These are phyloP conservation scores for Starmerella potacharoeniae DNA, from an alignment of 805 yeast genomes.

Conservation along the genomic window DNA sequence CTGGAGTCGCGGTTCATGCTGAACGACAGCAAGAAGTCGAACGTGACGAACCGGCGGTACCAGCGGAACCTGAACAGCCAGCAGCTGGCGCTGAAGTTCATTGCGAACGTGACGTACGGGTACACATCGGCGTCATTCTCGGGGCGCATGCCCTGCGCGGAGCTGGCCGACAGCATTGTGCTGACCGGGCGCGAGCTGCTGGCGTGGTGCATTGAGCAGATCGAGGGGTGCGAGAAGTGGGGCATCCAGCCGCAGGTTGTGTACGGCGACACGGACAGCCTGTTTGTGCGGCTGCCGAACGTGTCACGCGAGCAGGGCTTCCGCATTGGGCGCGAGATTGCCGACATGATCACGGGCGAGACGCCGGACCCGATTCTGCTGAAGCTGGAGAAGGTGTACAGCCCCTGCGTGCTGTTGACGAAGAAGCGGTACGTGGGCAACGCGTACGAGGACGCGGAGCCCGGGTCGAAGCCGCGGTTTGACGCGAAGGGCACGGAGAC, in stretches of 20 bases:
- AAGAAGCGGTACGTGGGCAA: conserved; percentile 90
- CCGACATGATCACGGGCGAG: conserved; percentile 45
- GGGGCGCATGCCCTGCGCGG: conserved; percentile 95
- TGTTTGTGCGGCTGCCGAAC: conserved; percentile 86
- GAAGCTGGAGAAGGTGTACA: conserved; percentile 87
- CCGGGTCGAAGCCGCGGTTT: conserved; percentile 49
- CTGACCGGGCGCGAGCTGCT: conserved; percentile 81
- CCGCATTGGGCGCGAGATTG: conserved; percentile 57
- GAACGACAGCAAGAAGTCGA: conserved; percentile 34
- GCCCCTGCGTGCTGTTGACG: conserved; percentile 69
- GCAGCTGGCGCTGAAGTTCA: conserved; percentile 76
- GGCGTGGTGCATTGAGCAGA: conserved; percentile 53
- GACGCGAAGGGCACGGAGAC: conserved; percentile 98
- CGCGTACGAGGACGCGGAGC: conserved; percentile 46
- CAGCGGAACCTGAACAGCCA: conserved; percentile 54
- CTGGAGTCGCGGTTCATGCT: conserved; percentile 69
- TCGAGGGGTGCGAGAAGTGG: conserved; percentile 51
- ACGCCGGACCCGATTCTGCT: conserved; percentile 75
- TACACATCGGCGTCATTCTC: conserved; percentile 90
- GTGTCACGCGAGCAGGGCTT: conserved; percentile 68
- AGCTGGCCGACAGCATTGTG: conserved; percentile 89
- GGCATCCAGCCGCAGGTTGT: conserved; percentile 73
- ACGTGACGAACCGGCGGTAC: conserved; percentile 23
- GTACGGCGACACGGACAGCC: conserved; percentile 92
- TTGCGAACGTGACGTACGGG: conserved; percentile 94